Evolutionary conservation across 768 basidiomycete species (phyloP).

Genomic region (Lactarius akahatsu): DNA sequence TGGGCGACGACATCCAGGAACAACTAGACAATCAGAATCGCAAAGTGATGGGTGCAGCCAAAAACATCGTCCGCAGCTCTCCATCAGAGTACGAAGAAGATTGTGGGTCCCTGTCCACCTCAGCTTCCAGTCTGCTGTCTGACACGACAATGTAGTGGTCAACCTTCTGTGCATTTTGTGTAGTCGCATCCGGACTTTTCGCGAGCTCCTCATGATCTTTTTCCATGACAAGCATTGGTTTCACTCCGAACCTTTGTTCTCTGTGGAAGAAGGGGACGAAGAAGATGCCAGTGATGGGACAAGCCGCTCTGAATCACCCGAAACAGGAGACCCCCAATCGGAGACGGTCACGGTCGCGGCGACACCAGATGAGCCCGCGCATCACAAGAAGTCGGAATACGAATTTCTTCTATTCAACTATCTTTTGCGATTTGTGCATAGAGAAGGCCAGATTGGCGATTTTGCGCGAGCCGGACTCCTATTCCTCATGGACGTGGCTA

Average conservation of each 20-base stretch:
- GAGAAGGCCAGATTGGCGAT: conserved; percentile 92
- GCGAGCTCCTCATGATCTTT: conserved; percentile 93
- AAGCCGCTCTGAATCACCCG: conserved; percentile 29
- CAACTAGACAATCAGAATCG: conserved; percentile 72
- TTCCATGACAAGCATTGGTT: conserved; percentile 94
- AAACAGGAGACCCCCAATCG: conserved; percentile 16
- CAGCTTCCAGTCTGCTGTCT: conserved; percentile 14
- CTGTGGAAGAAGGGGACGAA: conserved; percentile 69
- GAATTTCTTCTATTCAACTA: conserved; percentile 97
- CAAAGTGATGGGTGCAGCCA: conserved; percentile 80
- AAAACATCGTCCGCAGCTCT: conserved; percentile 59
- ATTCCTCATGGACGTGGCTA: conserved; percentile 95
- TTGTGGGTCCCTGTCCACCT: conserved; percentile 49
- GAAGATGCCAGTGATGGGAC: conserved; percentile 37
- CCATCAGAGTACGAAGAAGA: conserved; percentile 92
- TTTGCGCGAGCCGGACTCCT: conserved; percentile 88
- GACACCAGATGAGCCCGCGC: conserved; percentile 37
- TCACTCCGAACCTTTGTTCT: conserved; percentile 69
- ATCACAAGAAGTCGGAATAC: conserved; percentile 74
- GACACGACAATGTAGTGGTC: conserved; percentile 56
- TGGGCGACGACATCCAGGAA: conserved; percentile 90
- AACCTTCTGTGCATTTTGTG: conserved; percentile 90
- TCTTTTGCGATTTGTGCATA: conserved; percentile 89
- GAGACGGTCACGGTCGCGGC: not conserved
- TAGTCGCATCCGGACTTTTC: conserved; percentile 85